Percentiles rank a stretch among this genome's conserved stretches.
These are phyloP conservation scores for Geranium brycei DNA, from an alignment of 345 rosid genomes.

Conservation along the genomic window DNA sequence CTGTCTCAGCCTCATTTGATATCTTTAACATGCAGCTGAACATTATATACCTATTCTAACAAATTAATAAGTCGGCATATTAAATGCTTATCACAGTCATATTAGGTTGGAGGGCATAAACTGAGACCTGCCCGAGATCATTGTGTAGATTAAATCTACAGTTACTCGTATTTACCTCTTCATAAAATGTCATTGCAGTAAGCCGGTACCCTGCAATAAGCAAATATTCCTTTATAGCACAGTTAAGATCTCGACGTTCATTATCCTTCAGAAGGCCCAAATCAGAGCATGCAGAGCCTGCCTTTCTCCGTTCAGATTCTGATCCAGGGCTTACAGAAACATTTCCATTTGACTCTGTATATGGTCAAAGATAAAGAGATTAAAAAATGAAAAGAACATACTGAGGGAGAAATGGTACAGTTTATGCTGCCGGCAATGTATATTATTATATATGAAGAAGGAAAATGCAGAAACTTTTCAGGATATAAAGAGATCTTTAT, in stretches of 20 bases:
- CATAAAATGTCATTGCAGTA: slow-evolving; percentile 93
- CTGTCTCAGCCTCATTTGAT: not conserved
- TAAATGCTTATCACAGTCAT: no score
- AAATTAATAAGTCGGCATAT: no score
- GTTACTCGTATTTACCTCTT: slow-evolving; percentile 44
- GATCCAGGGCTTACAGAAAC: slow-evolving; percentile 25
- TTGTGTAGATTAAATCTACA: not conserved
- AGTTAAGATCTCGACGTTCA: slow-evolving; percentile 82
- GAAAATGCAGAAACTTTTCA: no score
- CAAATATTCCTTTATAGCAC: slow-evolving; percentile 90
- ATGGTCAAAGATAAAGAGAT: slow-evolving; percentile 9
- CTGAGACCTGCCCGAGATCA: not conserved
- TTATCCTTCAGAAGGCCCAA: slow-evolving; percentile 73
- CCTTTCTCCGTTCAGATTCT: slow-evolving; percentile 43
- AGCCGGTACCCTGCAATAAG: slow-evolving; percentile 89
- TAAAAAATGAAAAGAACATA: not conserved
- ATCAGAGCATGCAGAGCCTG: slow-evolving; percentile 43
- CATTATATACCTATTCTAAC: no score
- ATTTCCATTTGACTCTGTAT: slow-evolving; percentile 40
- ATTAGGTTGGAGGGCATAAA: not conserved
- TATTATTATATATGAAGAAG: no score
- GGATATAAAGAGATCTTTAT: no score
- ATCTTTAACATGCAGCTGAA: no score
- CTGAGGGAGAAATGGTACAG: not conserved
- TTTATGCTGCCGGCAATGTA: no score